Evolutionary conservation across 768 basidiomycete species (phyloP).

Genomic region (Agaricus sinodeliciosus): DNA sequence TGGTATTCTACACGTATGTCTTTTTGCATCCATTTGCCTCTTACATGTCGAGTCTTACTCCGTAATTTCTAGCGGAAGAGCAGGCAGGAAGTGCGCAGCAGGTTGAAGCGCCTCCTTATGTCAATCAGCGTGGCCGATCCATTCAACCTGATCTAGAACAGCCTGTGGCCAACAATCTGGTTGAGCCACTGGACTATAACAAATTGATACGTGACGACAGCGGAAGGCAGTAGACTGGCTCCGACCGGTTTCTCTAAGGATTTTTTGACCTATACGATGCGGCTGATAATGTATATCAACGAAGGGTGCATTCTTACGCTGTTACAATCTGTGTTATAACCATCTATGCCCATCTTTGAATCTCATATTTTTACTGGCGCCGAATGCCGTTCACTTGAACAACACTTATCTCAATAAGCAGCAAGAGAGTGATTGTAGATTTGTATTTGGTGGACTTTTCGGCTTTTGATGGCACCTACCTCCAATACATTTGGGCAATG

Average conservation of each 20-base stretch:
- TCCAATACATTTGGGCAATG: too few species aligned
- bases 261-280: too few species aligned
- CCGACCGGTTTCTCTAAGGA: too few species aligned
- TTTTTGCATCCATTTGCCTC: background rate
- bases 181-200: background rate
- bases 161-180: background rate
- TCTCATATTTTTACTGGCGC: too few species aligned
- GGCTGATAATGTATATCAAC: too few species aligned
- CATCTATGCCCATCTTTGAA: too few species aligned
- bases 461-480: too few species aligned
- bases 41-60: background rate
- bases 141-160: constrained; percentile 13
- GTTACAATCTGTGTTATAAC: too few species aligned
- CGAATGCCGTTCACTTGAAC: too few species aligned
- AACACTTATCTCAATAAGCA: background rate
- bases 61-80: constrained; percentile 49
- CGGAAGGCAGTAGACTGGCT: background rate
- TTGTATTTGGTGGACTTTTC: too few species aligned
- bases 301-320: too few species aligned
- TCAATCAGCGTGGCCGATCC: constrained; percentile 26
- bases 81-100: constrained; percentile 50
- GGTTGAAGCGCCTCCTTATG: constrained; percentile 53
- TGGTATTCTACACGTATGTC: constrained; percentile 77
- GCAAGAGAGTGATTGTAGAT: too few species aligned
- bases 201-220: background rate